Evolutionary conservation across 2,329 filamentous ascomycete genomes (phyloP).

Genomic region (Colletotrichum scovillei): DNA sequence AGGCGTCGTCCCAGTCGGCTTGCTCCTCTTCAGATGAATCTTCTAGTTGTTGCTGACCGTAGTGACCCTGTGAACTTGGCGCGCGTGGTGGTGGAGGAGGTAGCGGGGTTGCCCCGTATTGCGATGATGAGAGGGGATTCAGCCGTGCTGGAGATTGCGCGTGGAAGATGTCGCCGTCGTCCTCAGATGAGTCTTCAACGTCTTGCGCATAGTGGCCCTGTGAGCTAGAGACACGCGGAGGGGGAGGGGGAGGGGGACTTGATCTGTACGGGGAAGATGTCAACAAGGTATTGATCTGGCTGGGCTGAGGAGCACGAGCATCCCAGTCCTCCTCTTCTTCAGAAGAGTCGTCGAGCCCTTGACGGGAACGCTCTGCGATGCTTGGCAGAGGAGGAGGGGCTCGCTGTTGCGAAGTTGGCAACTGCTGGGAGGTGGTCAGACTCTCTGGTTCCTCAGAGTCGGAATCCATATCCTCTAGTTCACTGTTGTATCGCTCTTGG

Average conservation of each 20-base stretch:
- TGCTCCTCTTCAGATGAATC: slow-evolving; percentile 23
- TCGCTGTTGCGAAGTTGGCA: slow-evolving; percentile 2
- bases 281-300: slow-evolving; percentile 3
- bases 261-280: slow-evolving; percentile 17
- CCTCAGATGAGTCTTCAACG: slow-evolving; percentile 11
- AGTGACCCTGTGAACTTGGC: slow-evolving; percentile 8
- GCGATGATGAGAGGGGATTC: background rate
- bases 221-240: background rate
- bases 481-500: slow-evolving; percentile 34
- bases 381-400: slow-evolving; percentile 10
- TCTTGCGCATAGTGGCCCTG: slow-evolving; percentile 1
- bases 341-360: slow-evolving; percentile 1
- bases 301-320: background rate
- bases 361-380: slow-evolving; percentile 21
- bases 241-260: slow-evolving; percentile 1
- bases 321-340: slow-evolving; percentile 1
- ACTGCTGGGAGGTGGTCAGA: slow-evolving; percentile 20
- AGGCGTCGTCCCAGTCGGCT: slow-evolving; percentile 4
- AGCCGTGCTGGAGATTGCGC: background rate
- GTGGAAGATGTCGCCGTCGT: background rate
- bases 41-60: background rate
- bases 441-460: slow-evolving; percentile 29
- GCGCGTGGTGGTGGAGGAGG: background rate
- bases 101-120: background rate
- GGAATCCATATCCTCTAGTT: slow-evolving; percentile 31